Percentiles rank a stretch among this genome's conserved stretches.
Evolutionary conservation across 2,329 filamentous ascomycete genomes (phyloP).

Genomic region (Colletotrichum sp.): DNA sequence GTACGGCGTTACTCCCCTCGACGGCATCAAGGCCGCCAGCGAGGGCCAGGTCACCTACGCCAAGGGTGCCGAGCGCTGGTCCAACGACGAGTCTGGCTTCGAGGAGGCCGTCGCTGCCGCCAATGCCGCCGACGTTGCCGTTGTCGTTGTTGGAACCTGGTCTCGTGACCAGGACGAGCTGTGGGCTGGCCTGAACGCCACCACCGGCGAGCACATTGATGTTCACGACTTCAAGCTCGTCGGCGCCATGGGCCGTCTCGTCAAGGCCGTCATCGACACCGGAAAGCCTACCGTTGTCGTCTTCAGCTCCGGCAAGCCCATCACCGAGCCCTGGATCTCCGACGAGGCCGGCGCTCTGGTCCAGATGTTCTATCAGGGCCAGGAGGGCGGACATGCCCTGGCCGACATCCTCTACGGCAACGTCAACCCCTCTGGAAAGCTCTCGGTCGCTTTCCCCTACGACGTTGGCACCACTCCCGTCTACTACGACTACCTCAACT

Average conservation of each 20-base stretch:
- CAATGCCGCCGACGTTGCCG: slow-evolving; percentile 70
- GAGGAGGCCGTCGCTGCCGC: slow-evolving; percentile 69
- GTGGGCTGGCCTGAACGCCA: slow-evolving; percentile 74
- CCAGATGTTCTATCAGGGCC: slow-evolving; percentile 78
- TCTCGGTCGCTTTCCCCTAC: slow-evolving; percentile 71
- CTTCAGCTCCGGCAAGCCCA: slow-evolving; percentile 72
- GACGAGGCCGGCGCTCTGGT: slow-evolving; percentile 68
- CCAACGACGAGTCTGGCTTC: slow-evolving; percentile 71
- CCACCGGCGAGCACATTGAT: slow-evolving; percentile 78
- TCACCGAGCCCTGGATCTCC: slow-evolving; percentile 77
- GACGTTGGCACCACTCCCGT: slow-evolving; percentile 71
- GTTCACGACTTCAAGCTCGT: slow-evolving; percentile 68
- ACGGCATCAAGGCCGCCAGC: slow-evolving; percentile 68
- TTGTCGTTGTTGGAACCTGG: slow-evolving; percentile 80
- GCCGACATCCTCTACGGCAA: slow-evolving; percentile 71
- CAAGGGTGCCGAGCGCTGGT: slow-evolving; percentile 76
- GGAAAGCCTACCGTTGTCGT: slow-evolving; percentile 72
- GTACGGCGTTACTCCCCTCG: slow-evolving; percentile 71
- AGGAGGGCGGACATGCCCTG: slow-evolving; percentile 70
- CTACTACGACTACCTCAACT: slow-evolving; percentile 77
- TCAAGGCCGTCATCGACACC: slow-evolving; percentile 70
- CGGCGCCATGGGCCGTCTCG: slow-evolving; percentile 71
- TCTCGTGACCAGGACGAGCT: slow-evolving; percentile 75
- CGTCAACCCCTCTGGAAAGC: slow-evolving; percentile 69
- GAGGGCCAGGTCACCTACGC: slow-evolving; percentile 69